These are phyloP conservation scores for Cladophialophora exuberans DNA, from an alignment of 2,329 filamentous ascomycete genomes.

Conservation along the genomic window DNA sequence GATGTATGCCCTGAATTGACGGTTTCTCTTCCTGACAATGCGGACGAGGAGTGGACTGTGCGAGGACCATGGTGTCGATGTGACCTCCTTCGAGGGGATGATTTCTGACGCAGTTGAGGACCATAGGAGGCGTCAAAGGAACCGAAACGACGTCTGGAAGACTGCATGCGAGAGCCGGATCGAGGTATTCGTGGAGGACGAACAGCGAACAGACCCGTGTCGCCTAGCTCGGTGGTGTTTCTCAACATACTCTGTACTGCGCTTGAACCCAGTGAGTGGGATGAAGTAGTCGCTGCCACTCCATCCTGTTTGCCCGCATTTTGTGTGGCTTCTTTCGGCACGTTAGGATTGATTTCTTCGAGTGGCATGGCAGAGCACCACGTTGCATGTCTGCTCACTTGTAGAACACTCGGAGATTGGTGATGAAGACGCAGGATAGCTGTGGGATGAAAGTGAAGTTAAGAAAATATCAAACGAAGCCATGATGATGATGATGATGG, in stretches of 20 bases:
- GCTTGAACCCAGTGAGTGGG: conserved; percentile 43
- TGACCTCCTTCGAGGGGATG: conserved; percentile 17
- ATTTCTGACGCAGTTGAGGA: conserved; percentile 21
- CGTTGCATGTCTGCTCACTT: conserved; percentile 7
- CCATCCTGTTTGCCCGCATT: conserved; percentile 13
- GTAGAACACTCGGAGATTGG: neutral
- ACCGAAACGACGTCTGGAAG: conserved; percentile 24
- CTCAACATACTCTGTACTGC: conserved; percentile 68
- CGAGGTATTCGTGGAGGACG: conserved; percentile 45
- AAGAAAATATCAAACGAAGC: no score
- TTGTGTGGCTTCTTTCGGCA: conserved; percentile 16
- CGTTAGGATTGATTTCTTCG: conserved; percentile 29
- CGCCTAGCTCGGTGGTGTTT: conserved; percentile 68
- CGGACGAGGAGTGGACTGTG: conserved; percentile 25
- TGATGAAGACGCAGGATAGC: neutral
- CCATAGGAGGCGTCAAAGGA: conserved; percentile 29
- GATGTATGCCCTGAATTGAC: conserved; percentile 23
- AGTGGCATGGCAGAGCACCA: conserved; percentile 27
- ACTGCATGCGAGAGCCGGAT: conserved; percentile 35
- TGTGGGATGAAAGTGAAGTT: neutral
- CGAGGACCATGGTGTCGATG: conserved; percentile 25
- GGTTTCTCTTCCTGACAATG: conserved; percentile 28
- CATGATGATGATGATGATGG: no score
- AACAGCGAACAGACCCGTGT: conserved; percentile 65
- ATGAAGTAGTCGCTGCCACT: conserved; percentile 5